Percentiles rank a stretch among this genome's conserved stretches.
Conservation (phyloP, 2,329 filamentous ascomycete genomes). For the Penicillium olsonii region DNA sequence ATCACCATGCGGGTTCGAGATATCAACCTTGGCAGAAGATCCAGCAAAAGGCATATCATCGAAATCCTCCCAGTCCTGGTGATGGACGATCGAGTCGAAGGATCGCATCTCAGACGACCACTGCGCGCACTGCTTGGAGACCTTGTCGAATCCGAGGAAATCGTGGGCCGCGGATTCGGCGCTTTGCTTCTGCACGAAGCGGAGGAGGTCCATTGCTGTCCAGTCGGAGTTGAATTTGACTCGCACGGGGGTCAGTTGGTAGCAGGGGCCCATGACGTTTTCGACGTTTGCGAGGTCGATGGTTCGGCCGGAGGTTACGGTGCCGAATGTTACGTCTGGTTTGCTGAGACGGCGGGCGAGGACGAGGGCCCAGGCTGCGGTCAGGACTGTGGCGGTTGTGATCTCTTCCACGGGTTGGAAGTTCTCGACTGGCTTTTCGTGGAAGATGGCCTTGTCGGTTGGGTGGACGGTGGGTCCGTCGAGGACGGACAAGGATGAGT, state of each 20-base stretch:
- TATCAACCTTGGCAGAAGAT: slow-evolving; percentile 53
- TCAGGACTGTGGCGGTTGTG: slow-evolving; percentile 62
- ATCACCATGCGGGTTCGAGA: slow-evolving; percentile 60
- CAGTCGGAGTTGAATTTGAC: slow-evolving; percentile 53
- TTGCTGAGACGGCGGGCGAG: slow-evolving; percentile 54
- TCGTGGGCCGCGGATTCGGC: slow-evolving; percentile 55
- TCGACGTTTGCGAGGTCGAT: slow-evolving; percentile 56
- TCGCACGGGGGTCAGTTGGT: slow-evolving; percentile 56
- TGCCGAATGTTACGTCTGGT: slow-evolving; percentile 62
- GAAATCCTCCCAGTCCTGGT: slow-evolving; percentile 64
- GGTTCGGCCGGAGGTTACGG: slow-evolving; percentile 64
- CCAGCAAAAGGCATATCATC: slow-evolving; percentile 49
- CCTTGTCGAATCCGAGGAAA: slow-evolving; percentile 54
- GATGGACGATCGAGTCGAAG: slow-evolving; percentile 59
- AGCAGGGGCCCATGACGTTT: slow-evolving; percentile 62
- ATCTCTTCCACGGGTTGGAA: slow-evolving; percentile 53
- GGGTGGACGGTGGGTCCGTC: slow-evolving; percentile 16
- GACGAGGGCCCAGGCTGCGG: slow-evolving; percentile 63
- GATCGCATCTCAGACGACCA: slow-evolving; percentile 45
- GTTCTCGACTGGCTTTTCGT: slow-evolving; percentile 32
- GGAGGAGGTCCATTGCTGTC: slow-evolving; percentile 53
- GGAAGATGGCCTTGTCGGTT: slow-evolving; percentile 28
- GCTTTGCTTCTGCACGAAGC: slow-evolving; percentile 55
- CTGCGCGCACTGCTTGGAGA: slow-evolving; percentile 50
- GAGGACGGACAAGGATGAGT: slow-evolving; percentile 48